Percentiles rank a stretch among this genome's conserved stretches.
These are phyloP conservation scores for Ascoidea rubescens DNA, from an alignment of 805 yeast genomes.

Conservation along the genomic window DNA sequence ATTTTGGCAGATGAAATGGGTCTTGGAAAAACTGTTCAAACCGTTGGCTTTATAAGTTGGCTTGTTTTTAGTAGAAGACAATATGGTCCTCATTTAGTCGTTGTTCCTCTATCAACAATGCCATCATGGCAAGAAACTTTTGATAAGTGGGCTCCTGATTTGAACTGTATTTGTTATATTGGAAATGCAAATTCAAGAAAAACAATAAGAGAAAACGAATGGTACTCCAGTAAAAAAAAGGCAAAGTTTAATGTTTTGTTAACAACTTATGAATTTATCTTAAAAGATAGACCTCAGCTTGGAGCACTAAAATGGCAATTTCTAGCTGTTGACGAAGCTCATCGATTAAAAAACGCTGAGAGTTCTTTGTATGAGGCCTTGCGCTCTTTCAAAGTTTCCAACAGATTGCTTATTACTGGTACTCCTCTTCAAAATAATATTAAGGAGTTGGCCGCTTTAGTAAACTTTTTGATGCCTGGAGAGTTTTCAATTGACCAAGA, in stretches of 20 bases:
- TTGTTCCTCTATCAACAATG: slow-evolving; percentile 89
- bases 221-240: slow-evolving; percentile 52
- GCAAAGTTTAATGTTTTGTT: slow-evolving; percentile 83
- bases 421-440: slow-evolving; percentile 95
- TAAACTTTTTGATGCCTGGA: slow-evolving; percentile 94
- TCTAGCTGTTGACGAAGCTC: slow-evolving; percentile 97
- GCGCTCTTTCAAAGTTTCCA: slow-evolving; percentile 66
- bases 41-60: slow-evolving; percentile 92
- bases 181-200: slow-evolving; percentile 84
- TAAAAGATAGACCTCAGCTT: slow-evolving; percentile 73
- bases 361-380: slow-evolving; percentile 85
- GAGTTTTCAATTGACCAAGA: slow-evolving; percentile 81
- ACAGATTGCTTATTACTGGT: slow-evolving; percentile 87
- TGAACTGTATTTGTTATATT: slow-evolving; percentile 82
- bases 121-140: slow-evolving; percentile 99
- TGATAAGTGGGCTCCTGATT: slow-evolving; percentile 94
- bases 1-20: slow-evolving; percentile 99
- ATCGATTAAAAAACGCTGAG: slow-evolving; percentile 87
- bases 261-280: slow-evolving; percentile 92
- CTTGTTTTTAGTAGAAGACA: slow-evolving; percentile 88
- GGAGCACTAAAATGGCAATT: slow-evolving; percentile 86
- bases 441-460: slow-evolving; percentile 88
- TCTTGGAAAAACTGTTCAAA: slow-evolving; percentile 93
- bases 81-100: slow-evolving; percentile 93
- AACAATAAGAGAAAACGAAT: slow-evolving; percentile 74